A percentile compares a stretch with the other conserved stretches of the same genome.
These are phyloP conservation scores for Melaleuca alternifolia DNA, from an alignment of 345 rosid species.

Conservation along the genomic window DNA sequence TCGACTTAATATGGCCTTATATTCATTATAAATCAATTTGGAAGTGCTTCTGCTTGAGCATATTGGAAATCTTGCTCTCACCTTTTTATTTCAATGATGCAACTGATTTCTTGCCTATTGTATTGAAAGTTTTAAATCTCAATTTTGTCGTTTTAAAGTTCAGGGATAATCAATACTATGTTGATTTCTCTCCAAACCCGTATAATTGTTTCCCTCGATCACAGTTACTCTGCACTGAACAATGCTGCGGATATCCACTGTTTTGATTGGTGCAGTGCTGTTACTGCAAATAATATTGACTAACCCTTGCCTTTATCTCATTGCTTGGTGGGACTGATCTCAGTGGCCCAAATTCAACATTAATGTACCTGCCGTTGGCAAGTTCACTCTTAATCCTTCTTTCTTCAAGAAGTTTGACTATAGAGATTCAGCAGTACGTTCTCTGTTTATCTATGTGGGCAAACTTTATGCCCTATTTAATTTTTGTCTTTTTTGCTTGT, in stretches of 20 bases:
- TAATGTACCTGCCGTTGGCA: slow-evolving; percentile 47
- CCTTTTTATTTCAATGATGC: neutral
- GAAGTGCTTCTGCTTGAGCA: neutral
- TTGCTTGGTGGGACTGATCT: slow-evolving; percentile 1
- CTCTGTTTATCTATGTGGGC: neutral
- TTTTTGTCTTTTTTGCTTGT: neutral
- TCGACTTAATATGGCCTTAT: neutral
- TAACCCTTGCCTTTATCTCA: neutral
- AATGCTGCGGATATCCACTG: neutral
- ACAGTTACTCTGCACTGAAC: neutral
- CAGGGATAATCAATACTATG: neutral
- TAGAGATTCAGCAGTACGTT: slow-evolving; percentile 45
- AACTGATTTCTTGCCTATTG: neutral
- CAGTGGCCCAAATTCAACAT: slow-evolving; percentile 81
- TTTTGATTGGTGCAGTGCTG: neutral
- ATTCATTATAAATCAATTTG: neutral
- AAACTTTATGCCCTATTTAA: neutral
- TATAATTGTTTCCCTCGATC: neutral
- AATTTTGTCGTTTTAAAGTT: neutral
- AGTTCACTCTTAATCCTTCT: slow-evolving; percentile 50
- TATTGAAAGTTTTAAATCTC: neutral
- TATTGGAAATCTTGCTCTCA: neutral
- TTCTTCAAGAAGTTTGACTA: slow-evolving; percentile 85
- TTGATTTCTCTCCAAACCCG: neutral
- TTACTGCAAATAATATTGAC: neutral